These are phyloP conservation scores for Phanerodontia chrysosporium DNA, from an alignment of 768 basidiomycete genomes.

Conservation along the genomic window DNA sequence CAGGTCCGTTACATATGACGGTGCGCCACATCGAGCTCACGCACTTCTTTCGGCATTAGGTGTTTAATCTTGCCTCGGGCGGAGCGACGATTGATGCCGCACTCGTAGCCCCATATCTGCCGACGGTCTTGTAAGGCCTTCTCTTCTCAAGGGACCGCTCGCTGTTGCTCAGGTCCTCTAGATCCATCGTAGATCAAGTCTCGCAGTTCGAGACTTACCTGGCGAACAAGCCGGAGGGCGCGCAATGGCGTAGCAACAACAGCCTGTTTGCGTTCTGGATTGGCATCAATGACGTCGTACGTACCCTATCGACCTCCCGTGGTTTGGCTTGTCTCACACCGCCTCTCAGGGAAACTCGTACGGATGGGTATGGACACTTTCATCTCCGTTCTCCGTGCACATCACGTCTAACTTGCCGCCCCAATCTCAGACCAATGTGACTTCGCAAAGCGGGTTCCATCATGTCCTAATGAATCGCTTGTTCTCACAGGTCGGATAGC, in stretches of 20 bases:
- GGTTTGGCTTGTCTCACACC: neutral
- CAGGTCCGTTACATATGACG: constrained; percentile 30
- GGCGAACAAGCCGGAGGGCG: constrained; percentile 28
- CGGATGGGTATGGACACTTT: constrained; percentile 34
- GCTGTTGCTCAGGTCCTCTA: constrained; percentile 1
- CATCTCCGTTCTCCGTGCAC: constrained; percentile 5
- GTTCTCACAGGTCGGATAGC: constrained; percentile 27
- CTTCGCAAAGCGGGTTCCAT: constrained; percentile 30
- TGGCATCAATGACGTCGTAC: constrained; percentile 35
- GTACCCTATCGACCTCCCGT: neutral
- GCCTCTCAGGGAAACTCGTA: constrained; percentile 40
- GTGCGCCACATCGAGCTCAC: constrained; percentile 8
- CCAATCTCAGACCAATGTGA: constrained; percentile 29
- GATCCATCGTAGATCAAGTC: constrained; percentile 34
- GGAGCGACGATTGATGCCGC: constrained; percentile 35
- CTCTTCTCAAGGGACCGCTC: neutral
- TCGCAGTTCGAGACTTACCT: constrained; percentile 29
- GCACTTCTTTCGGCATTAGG: constrained; percentile 40
- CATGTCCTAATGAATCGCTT: constrained; percentile 28
- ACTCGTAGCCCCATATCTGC: constrained; percentile 32
- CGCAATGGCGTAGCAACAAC: constrained; percentile 29
- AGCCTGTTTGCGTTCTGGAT: constrained; percentile 35
- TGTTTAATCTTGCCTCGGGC: constrained; percentile 33
- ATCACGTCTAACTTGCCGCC: constrained; percentile 3
- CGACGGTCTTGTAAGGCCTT: constrained; percentile 28